Conservation (phyloP, 2,329 filamentous ascomycete species). For the Chrysosporium queenslandicum region DNA sequence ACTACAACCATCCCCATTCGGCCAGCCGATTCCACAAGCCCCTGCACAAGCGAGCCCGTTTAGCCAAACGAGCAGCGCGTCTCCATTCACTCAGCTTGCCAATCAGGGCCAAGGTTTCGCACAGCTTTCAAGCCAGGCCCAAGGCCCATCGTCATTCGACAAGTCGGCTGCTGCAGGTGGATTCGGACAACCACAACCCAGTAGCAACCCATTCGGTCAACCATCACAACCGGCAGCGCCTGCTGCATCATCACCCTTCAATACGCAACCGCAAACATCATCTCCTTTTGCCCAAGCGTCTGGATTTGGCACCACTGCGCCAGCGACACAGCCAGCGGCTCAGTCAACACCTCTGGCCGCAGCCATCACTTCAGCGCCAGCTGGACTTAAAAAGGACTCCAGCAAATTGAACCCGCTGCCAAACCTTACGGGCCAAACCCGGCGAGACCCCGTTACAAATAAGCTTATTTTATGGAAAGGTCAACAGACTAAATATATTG, state of each 20-base stretch:
- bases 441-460: constrained; percentile 28
- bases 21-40: constrained; percentile 2
- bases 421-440: constrained; percentile 29
- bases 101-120: constrained; percentile 13
- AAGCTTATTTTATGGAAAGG: constrained; percentile 53
- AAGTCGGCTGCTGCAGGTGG: constrained; percentile 24
- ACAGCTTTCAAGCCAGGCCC: not conserved
- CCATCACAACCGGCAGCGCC: constrained; percentile 20
- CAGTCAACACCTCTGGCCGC: constrained; percentile 1
- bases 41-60: constrained; percentile 10
- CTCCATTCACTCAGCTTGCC: constrained; percentile 27
- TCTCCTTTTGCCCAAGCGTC: constrained; percentile 22
- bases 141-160: constrained; percentile 26
- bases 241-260: constrained; percentile 23
- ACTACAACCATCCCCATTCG: constrained; percentile 13
- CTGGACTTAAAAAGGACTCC: constrained; percentile 15
- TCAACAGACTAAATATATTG: constrained; percentile 51
- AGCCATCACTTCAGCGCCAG: not conserved
- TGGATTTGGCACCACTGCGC: constrained; percentile 16
- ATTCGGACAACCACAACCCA: constrained; percentile 26
- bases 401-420: constrained; percentile 17
- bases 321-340: constrained; percentile 20
- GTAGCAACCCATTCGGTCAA: constrained; percentile 27
- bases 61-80: constrained; percentile 12
- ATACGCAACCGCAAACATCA: constrained; percentile 15